Percentiles rank a stretch among this genome's conserved stretches.
Conservation (phyloP, 306 rosid species). For the Rubus parviflorus region DNA sequence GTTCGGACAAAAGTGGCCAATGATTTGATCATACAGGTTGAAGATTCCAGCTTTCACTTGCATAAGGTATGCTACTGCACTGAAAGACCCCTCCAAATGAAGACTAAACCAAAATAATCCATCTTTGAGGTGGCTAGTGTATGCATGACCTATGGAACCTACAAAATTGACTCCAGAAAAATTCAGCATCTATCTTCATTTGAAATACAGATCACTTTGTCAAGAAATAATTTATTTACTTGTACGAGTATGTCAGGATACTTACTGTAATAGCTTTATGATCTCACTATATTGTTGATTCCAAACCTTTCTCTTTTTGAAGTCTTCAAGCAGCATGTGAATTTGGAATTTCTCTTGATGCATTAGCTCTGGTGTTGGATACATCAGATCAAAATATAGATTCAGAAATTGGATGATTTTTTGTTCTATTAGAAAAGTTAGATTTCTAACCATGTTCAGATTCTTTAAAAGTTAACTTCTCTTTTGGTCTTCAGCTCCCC, state of each 20-base stretch:
- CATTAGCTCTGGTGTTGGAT: not conserved
- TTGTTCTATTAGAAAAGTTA: not conserved
- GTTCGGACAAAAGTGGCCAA: constrained; percentile 40
- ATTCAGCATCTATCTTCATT: not conserved
- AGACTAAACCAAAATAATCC: not conserved
- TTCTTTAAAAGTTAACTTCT: constrained; percentile 11
- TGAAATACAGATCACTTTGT: not conserved
- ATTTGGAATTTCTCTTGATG: not conserved
- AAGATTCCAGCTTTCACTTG: constrained; percentile 68
- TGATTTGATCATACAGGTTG: constrained; percentile 66
- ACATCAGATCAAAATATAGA: not conserved
- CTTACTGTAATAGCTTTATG: not conserved
- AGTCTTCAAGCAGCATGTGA: not conserved
- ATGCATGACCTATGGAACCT: not conserved
- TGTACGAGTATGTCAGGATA: not conserved
- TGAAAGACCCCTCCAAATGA: not conserved
- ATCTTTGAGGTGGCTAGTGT: not conserved
- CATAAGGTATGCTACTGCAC: constrained; percentile 61
- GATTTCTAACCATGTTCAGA: not conserved
- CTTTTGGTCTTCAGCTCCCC: constrained; percentile 49
- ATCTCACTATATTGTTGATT: no score
- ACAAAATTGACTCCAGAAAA: not conserved
- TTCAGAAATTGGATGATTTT: not conserved
- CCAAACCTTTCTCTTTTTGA: not conserved
- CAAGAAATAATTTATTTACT: not conserved